These are phyloP conservation scores for Boletus hoseneyae DNA, from an alignment of 1,284 basidiomycete species.

Conservation along the genomic window DNA sequence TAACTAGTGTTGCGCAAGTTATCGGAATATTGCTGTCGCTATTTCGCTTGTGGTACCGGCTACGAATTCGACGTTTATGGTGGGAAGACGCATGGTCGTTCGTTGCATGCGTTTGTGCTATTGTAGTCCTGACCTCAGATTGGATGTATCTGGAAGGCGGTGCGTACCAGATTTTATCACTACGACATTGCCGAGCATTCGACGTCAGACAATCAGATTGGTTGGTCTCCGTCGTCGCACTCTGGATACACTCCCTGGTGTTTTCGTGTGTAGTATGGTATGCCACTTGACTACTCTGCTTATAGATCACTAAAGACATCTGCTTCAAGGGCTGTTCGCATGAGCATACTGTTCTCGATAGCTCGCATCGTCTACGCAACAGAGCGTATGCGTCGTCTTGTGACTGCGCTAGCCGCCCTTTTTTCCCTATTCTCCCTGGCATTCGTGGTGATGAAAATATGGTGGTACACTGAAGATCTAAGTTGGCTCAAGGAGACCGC, in stretches of 20 bases:
- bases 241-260: conserved; percentile 11
- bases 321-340: conserved; percentile 21
- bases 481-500: conserved; percentile 6
- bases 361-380: conserved; percentile 17
- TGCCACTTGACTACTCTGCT: not conserved
- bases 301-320: conserved; percentile 1
- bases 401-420: conserved; percentile 6
- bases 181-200: not conserved
- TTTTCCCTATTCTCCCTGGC: conserved; percentile 8
- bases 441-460: conserved; percentile 5
- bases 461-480: conserved; percentile 11
- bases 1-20: conserved; percentile 8
- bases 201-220: conserved; percentile 5
- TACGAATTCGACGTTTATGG: conserved; percentile 19
- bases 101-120: conserved; percentile 16
- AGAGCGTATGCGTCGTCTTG: conserved; percentile 5
- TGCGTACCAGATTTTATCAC: conserved; percentile 5
- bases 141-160: conserved; percentile 21
- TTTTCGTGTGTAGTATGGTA: conserved; percentile 17
- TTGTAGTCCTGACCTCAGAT: conserved; percentile 3
- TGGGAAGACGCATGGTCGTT: conserved; percentile 25
- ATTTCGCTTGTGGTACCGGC: conserved; percentile 21
- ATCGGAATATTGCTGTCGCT: conserved; percentile 15
- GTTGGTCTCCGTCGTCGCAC: conserved; percentile 7
- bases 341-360: conserved; percentile 26